phyloP scores from a whole-genome alignment of 1,284 basidiomycete genomes.

The Naganishia liquefaciens region DNA sequence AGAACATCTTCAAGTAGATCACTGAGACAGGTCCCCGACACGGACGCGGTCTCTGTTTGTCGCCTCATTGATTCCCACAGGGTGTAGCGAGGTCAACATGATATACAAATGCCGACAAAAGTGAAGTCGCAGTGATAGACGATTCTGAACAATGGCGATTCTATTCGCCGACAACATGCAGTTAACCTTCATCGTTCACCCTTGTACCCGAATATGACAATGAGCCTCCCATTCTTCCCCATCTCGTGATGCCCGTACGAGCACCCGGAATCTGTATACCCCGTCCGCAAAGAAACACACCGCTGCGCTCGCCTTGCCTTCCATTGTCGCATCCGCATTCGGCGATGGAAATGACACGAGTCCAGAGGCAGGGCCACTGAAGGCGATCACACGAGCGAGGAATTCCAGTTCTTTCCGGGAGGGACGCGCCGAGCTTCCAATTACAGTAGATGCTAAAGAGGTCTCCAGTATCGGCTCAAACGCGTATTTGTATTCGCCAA shows the following conservation, averaged over 20 bases:
- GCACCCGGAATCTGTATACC: conserved; percentile 18
- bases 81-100: no score
- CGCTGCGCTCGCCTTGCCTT: conserved; percentile 7
- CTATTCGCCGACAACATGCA: no score
- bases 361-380: conserved; percentile 15
- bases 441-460: not conserved
- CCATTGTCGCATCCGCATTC: not conserved
- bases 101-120: no score
- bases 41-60: no score
- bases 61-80: no score
- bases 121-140: no score
- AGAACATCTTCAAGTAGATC: no score
- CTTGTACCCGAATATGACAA: conserved; percentile 10
- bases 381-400: conserved; percentile 12
- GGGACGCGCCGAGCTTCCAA: not conserved
- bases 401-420: conserved; percentile 18
- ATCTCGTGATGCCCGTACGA: not conserved
- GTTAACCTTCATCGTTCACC: no score
- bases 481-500: conserved; percentile 5
- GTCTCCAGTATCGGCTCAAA: conserved; percentile 12
- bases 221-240: conserved; percentile 7
- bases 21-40: no score
- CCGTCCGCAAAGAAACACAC: conserved; percentile 22
- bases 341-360: not conserved
- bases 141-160: no score